Percentiles rank a stretch among this genome's conserved stretches.
Conservation (phyloP, 495 filamentous ascomycete species). For the Penicillium nucicola region DNA sequence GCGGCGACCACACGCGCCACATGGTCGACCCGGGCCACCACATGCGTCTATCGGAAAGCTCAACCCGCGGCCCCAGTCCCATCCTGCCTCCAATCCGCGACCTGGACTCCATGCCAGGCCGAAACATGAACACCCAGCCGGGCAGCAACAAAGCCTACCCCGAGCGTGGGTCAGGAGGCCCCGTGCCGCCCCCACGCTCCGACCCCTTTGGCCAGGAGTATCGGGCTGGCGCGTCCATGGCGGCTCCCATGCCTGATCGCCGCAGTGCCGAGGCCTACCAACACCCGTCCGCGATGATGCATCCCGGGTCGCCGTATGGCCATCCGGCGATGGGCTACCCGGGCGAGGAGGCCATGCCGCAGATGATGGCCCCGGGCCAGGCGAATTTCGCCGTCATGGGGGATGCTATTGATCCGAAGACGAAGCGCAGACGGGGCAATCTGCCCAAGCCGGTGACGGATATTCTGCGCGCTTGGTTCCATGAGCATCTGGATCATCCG, state of each 20-base stretch:
- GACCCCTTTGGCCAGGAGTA: constrained; percentile 31
- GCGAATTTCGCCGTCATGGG: constrained; percentile 47
- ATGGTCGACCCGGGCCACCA: constrained; percentile 16
- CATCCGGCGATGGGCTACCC: constrained; percentile 32
- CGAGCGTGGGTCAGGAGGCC: constrained; percentile 11
- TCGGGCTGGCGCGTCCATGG: constrained; percentile 13
- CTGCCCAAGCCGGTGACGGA: constrained; percentile 83
- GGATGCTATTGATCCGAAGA: constrained; percentile 41
- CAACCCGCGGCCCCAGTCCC: constrained; percentile 36
- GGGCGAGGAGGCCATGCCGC: constrained; percentile 32
- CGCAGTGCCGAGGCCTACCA: constrained; percentile 27
- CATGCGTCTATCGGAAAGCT: constrained; percentile 15
- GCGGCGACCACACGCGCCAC: constrained; percentile 11
- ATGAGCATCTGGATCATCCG: constrained; percentile 71
- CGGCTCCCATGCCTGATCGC: constrained; percentile 23
- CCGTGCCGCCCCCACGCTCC: constrained; percentile 17
- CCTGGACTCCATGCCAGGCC: constrained; percentile 35
- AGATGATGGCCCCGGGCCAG: constrained; percentile 28
- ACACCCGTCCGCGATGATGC: constrained; percentile 23
- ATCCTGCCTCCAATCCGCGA: constrained; percentile 44
- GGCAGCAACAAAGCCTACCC: constrained; percentile 20
- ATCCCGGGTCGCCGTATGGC: constrained; percentile 25
- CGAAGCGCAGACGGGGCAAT: constrained; percentile 73
- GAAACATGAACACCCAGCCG: constrained; percentile 12
- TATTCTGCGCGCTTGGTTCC: constrained; percentile 77